A percentile compares a stretch with the other conserved stretches of the same genome.
Evolutionary conservation across 306 rosid genomes (phyloP).

Genomic region (Gastrolobium bilobum): DNA sequence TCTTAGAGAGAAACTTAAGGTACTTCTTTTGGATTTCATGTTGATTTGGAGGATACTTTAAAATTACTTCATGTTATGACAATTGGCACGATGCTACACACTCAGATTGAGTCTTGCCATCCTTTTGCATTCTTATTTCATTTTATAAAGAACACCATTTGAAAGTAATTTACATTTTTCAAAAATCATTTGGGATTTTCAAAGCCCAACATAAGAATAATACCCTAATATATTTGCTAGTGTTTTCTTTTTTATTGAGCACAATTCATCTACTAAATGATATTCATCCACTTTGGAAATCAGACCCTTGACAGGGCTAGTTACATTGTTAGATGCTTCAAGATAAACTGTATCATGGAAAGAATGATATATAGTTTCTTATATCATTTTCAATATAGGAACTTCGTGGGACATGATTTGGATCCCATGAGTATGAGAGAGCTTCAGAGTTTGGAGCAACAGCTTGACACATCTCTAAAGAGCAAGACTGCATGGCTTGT

Average conservation of each 20-base stretch:
- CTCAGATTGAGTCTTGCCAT: background rate
- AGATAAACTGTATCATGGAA: slow-evolving; percentile 17
- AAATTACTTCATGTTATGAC: slow-evolving; percentile 12
- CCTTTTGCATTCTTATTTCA: background rate
- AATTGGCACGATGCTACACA: background rate
- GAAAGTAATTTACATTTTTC: background rate
- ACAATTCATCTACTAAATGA: too few species aligned
- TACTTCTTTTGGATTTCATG: slow-evolving; percentile 34
- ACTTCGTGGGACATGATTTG: slow-evolving; percentile 71
- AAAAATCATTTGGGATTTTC: background rate
- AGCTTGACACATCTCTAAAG: slow-evolving; percentile 79
- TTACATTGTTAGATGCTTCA: slow-evolving; percentile 22
- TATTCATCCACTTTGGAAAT: background rate
- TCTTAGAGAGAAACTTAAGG: slow-evolving; percentile 78
- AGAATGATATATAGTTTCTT: slow-evolving; percentile 16
- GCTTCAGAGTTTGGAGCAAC: slow-evolving; percentile 88
- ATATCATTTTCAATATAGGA: slow-evolving; percentile 57
- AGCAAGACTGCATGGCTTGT: background rate
- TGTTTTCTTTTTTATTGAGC: too few species aligned
- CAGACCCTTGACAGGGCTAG: background rate
- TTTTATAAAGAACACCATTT: background rate
- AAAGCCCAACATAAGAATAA: background rate
- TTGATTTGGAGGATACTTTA: slow-evolving; percentile 1
- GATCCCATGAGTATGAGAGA: slow-evolving; percentile 78
- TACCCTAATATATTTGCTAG: background rate